Evolutionary conservation across 495 filamentous ascomycete genomes (phyloP).

Genomic region (Daldinia decipiens): DNA sequence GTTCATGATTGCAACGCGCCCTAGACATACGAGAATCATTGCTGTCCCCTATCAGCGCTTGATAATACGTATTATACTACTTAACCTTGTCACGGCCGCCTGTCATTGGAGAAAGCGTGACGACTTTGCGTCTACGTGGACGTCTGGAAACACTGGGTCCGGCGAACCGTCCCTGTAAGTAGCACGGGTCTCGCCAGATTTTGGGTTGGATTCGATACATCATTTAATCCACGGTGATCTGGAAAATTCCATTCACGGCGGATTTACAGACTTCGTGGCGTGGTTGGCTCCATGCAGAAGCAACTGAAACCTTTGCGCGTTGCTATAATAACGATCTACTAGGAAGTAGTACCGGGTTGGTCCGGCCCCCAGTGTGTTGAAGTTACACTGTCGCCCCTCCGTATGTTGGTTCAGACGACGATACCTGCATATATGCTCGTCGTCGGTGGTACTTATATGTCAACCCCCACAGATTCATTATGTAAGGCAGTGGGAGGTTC

Average conservation of each 20-base stretch:
- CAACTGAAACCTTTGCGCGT: conserved; percentile 32
- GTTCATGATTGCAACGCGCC: conserved; percentile 30
- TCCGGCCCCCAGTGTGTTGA: conserved; percentile 42
- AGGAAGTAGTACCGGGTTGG: conserved; percentile 47
- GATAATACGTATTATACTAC: conserved; percentile 18
- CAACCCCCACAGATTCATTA: conserved; percentile 44
- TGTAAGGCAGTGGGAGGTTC: conserved; percentile 37
- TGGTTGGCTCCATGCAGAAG: conserved; percentile 39
- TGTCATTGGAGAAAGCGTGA: conserved; percentile 20
- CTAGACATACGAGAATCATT: conserved; percentile 26
- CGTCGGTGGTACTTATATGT: conserved; percentile 43
- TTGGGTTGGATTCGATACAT: conserved; percentile 42
- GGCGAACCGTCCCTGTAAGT: conserved; percentile 23
- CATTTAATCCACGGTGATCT: conserved; percentile 43
- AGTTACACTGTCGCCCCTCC: conserved; percentile 38
- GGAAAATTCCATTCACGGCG: conserved; percentile 41
- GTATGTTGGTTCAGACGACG: conserved; percentile 43
- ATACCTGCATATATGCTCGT: conserved; percentile 40
- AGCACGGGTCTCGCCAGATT: conserved; percentile 34
- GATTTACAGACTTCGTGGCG: conserved; percentile 33
- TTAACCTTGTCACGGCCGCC: conserved; percentile 20
- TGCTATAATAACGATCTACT: conserved; percentile 46
- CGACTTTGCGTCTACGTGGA: conserved; percentile 37
- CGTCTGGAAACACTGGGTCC: conserved; percentile 40
- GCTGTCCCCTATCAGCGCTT: conserved; percentile 28